A percentile compares a stretch with the other conserved stretches of the same genome.
Conservation (phyloP, 2,329 filamentous ascomycete genomes). For the Fusarium beomiforme region DNA sequence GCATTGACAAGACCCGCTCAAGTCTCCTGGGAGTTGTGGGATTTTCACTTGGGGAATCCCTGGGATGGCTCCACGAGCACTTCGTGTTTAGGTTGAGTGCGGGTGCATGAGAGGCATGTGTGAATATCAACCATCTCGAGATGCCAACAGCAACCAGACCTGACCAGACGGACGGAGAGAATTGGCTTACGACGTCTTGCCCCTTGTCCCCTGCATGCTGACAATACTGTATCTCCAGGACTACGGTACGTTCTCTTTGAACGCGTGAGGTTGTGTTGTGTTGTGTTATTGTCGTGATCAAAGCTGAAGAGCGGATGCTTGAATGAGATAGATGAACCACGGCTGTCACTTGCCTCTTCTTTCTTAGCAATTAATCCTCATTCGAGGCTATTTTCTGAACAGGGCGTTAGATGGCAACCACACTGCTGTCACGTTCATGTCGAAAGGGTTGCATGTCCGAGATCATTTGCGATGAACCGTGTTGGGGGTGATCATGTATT, state of each 20-base stretch:
- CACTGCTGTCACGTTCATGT: slow-evolving; percentile 23
- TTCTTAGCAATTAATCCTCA: slow-evolving; percentile 3
- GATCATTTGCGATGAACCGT: background rate
- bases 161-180: slow-evolving; percentile 1
- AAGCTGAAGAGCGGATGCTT: slow-evolving; percentile 2
- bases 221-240: slow-evolving; percentile 31
- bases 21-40: slow-evolving; percentile 38
- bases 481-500: background rate
- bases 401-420: slow-evolving; percentile 20
- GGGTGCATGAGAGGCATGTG: slow-evolving; percentile 30
- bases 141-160: background rate
- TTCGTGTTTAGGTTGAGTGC: slow-evolving; percentile 42
- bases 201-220: slow-evolving; percentile 38
- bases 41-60: slow-evolving; percentile 46
- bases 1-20: slow-evolving; percentile 45
- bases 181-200: slow-evolving; percentile 36
- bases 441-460: slow-evolving; percentile 31
- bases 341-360: background rate
- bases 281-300: slow-evolving; percentile 11
- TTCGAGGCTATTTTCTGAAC: slow-evolving; percentile 18
- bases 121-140: slow-evolving; percentile 11
- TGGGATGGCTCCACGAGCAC: slow-evolving; percentile 41
- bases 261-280: slow-evolving; percentile 5
- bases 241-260: slow-evolving; percentile 13
- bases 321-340: background rate